phyloP scores from a whole-genome alignment of 2,329 filamentous ascomycete genomes.

The Diaporthe capsici region DNA sequence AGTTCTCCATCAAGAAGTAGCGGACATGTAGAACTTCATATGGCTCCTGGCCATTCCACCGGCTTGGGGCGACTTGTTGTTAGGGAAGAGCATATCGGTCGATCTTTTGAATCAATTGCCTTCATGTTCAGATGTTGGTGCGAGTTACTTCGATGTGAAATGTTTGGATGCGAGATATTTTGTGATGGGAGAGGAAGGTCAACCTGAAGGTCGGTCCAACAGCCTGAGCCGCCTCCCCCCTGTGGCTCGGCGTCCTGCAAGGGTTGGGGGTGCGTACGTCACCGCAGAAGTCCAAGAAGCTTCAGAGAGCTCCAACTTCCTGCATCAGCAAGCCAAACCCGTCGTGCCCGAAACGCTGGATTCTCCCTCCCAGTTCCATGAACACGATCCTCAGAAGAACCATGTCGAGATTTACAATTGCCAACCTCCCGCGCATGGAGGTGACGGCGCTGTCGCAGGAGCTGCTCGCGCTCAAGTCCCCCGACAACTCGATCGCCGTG shows the following conservation, averaged over 20 bases:
- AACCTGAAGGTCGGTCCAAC: background rate
- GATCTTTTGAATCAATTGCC: background rate
- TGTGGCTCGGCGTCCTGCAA: background rate
- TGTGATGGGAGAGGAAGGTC: background rate
- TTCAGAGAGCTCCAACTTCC: background rate
- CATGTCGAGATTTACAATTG: slow-evolving; percentile 56
- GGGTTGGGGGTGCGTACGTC: slow-evolving; percentile 22
- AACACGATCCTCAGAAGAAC: slow-evolving; percentile 33
- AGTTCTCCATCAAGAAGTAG: background rate
- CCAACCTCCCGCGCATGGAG: slow-evolving; percentile 75
- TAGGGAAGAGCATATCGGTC: background rate
- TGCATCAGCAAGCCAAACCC: background rate
- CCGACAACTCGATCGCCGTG: slow-evolving; percentile 72
- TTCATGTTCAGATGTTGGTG: background rate
- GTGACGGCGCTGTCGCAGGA: slow-evolving; percentile 77
- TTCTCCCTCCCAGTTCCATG: slow-evolving; percentile 8
- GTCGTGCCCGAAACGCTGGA: background rate
- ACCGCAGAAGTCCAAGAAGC: background rate
- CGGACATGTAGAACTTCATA: background rate
- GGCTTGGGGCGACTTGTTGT: background rate
- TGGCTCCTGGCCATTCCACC: background rate
- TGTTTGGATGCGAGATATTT: background rate
- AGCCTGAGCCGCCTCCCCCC: no score
- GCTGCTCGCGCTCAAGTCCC: slow-evolving; percentile 66
- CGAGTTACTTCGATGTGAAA: background rate